Evolutionary conservation across 139 green algal species (phyloP).

Genomic region (Helicosporidium sp.): DNA sequence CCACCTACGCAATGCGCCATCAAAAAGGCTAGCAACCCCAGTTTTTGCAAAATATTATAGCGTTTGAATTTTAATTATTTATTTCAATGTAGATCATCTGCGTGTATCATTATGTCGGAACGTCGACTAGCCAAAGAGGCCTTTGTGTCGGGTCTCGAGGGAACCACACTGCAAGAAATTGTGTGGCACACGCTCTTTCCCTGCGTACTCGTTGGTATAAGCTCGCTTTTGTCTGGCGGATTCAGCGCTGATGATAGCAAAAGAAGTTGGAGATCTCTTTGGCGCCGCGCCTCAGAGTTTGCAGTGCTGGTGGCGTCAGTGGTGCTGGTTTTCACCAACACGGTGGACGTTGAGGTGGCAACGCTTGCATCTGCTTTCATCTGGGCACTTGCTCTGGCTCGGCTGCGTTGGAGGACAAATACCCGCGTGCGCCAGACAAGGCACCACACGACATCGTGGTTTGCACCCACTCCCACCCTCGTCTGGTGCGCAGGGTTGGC

Average conservation of each 20-base stretch:
- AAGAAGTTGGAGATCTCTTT: neutral
- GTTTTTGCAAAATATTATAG: neutral
- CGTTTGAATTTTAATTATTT: neutral
- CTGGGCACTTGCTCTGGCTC: too few relatives aligned
- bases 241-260: neutral
- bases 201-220: conserved; percentile 12
- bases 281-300: neutral
- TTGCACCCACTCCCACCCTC: too few relatives aligned
- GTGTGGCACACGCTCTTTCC: too few relatives aligned
- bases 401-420: too few relatives aligned
- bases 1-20: neutral
- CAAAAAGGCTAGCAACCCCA: neutral
- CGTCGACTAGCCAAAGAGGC: conserved; percentile 26
- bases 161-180: conserved; percentile 30
- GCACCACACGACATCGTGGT: too few relatives aligned
- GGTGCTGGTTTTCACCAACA: too few relatives aligned
- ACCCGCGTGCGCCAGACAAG: too few relatives aligned
- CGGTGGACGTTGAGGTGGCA: too few relatives aligned
- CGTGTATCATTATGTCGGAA: neutral
- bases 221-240: neutral
- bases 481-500: too few relatives aligned
- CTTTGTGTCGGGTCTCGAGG: conserved; percentile 32
- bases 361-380: too few relatives aligned
- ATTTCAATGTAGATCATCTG: neutral
- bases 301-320: neutral